Evolutionary conservation across 1,284 basidiomycete genomes (phyloP), one percentile per base, ranked within the genome.

Genomic region (Sphaerobolus stellatus): DNA sequence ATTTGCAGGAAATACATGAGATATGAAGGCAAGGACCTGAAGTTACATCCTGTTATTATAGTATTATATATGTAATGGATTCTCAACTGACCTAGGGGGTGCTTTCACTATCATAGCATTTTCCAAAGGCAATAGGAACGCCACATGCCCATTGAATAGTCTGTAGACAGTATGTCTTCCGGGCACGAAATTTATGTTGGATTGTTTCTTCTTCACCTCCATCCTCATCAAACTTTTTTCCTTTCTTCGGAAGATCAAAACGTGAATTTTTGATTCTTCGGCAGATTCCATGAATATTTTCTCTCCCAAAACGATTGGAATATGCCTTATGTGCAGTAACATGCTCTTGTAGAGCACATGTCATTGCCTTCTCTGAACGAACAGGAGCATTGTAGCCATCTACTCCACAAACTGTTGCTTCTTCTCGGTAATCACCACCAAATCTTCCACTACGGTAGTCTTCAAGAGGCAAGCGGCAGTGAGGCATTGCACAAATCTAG

Each of bases 121-220:
- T 64, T 5, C 59, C 61, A 61, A 61, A 64, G 18, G 60, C 63
- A 53, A 64, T 61, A 6, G 63, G 63, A 11, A 47, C 31, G 5
- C 63, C 62, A 46, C 63, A 64, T 5, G 63, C 62, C 65, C 62
- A 66, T 52, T 62, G 65, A 2, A 65, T 48, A 0, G 65, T 66
- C 52, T 65, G 56, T 14, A 66, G 13, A 38, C 65, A 66, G 44
- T 66, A 66, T 9, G 60, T 57, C 5, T 47, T 40, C 25, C 55
- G 48, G 4, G 65, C 63, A 0, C 62, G 58, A 45, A 66, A 66
- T 3, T 62, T 66, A 48, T 66, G 53, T 14, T 14, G 33, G 28
- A 18, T 22, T 6, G 25, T 14, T 5, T 11, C 30, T 6, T 36
- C 45, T 4, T 22, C 22, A 7, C n/a, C 29, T 6, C 29, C 52